Evolutionary conservation across 352 stramenopile species (phyloP), one percentile per base, ranked within the genome.

Genomic region (Phytopythium mirpurense): DNA sequence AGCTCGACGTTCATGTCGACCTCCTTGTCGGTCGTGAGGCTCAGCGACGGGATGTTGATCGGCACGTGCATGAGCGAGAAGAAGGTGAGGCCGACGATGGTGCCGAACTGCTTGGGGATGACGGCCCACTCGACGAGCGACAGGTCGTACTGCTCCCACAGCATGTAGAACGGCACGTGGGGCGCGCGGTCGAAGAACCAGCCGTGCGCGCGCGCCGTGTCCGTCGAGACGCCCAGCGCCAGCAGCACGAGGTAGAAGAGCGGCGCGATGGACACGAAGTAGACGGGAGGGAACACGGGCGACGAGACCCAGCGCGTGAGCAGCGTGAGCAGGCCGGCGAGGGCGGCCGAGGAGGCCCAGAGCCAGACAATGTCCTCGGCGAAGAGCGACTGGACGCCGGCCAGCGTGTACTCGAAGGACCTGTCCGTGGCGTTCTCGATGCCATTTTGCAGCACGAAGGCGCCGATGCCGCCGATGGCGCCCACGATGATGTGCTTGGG

Each of bases 21-120:
- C 61, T 98, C 90, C 34, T 78, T 77, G 61, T 84, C 80, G 1
- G 77, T 92, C 5, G 83, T 90, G 40, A 95, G 68, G 58, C 79
- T 87, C 27, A 96, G 65, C 12, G 83, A 93, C 45, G 95, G 93
- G 59, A 98, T 97, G 59, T 97, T 97, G 51, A 98, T 98, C 0
- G 94, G 94, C 35, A 98, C 94, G 66, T 98, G 89, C 76, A 98
- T 97, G 40, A 97, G 72, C 44, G 86, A 96, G 67, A 98, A 98
- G 41, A 96, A 73, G 15, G 83, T 89, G 36, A 98, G 73, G 0
- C 87, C 84, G 1, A 97, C 29, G 45, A 98, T 83, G 23, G 81
- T 91, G 34, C 78, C 77, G 16, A 74, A 65, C 45, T 91, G 81
- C 57, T 84, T 87, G 0, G 80, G 78, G 46, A 93, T 88, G 1